Percentiles rank a stretch among this genome's conserved stretches.
phyloP scores from a whole-genome alignment of 2,329 filamentous ascomycete genomes.

The Fusarium foetens region DNA sequence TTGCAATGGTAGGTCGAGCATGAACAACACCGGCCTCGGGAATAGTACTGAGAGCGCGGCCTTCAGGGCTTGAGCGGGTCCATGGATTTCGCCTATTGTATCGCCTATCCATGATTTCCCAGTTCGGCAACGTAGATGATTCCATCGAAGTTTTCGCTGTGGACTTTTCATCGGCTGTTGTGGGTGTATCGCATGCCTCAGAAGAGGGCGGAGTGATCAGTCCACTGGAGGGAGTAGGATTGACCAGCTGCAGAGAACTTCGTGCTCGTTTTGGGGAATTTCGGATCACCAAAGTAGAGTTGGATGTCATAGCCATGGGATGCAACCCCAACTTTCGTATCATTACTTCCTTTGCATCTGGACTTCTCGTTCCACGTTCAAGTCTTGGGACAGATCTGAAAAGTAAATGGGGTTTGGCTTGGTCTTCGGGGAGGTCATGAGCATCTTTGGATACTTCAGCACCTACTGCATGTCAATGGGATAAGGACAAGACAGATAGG shows the following conservation, averaged over 20 bases:
- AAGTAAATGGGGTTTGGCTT: constrained; percentile 4
- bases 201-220: constrained; percentile 45
- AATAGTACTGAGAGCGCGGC: constrained; percentile 49
- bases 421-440: neutral
- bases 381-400: neutral
- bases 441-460: constrained; percentile 37
- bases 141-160: constrained; percentile 51
- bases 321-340: constrained; percentile 43
- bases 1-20: constrained; percentile 56
- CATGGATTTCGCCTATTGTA: constrained; percentile 48
- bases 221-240: constrained; percentile 22
- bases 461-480: constrained; percentile 31
- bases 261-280: constrained; percentile 29
- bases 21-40: constrained; percentile 45
- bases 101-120: constrained; percentile 39
- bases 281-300: constrained; percentile 46
- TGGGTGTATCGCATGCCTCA: constrained; percentile 41
- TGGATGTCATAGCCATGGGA: constrained; percentile 40
- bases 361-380: constrained; percentile 26
- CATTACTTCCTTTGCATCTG: constrained; percentile 39
- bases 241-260: constrained; percentile 44
- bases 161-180: constrained; percentile 38
- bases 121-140: constrained; percentile 42
- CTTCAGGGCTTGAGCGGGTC: constrained; percentile 52
- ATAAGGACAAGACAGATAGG: neutral